Evolutionary conservation across 2,329 filamentous ascomycete genomes (phyloP).

Genomic region (Cladosporium sp.): DNA sequence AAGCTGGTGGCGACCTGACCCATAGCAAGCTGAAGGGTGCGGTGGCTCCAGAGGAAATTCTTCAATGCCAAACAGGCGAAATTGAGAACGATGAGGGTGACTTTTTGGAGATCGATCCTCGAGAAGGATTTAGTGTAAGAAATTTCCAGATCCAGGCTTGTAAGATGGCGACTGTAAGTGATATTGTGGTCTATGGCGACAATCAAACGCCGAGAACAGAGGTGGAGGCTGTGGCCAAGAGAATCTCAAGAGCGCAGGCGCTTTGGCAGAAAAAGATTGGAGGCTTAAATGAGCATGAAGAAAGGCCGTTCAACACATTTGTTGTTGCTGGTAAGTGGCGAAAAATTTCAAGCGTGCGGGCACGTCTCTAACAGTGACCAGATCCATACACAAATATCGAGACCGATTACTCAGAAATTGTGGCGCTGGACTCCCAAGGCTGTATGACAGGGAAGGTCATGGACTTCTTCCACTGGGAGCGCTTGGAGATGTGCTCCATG

Average conservation of each 20-base stretch:
- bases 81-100: constrained; percentile 39
- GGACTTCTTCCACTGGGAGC: constrained; percentile 88
- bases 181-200: constrained; percentile 90
- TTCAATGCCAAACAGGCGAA: constrained; percentile 49
- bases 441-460: constrained; percentile 73
- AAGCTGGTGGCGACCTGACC: constrained; percentile 78
- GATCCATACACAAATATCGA: constrained; percentile 72
- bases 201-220: constrained; percentile 62
- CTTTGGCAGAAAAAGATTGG: constrained; percentile 70
- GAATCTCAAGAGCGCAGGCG: constrained; percentile 73
- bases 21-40: constrained; percentile 81
- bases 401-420: constrained; percentile 64
- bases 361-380: constrained; percentile 24
- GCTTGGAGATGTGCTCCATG: constrained; percentile 91
- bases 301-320: constrained; percentile 80
- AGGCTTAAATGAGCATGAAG: constrained; percentile 34
- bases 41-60: constrained; percentile 75
- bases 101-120: constrained; percentile 83
- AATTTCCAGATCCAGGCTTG: constrained; percentile 96
- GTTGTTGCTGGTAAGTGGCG: constrained; percentile 58
- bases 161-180: constrained; percentile 83
- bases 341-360: background rate
- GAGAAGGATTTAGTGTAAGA: constrained; percentile 87
- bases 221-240: constrained; percentile 63
- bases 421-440: constrained; percentile 73